Percentiles rank a stretch among this genome's conserved stretches.
These are phyloP conservation scores for Annulohypoxylon stygium DNA, from an alignment of 495 filamentous ascomycete genomes.

Conservation along the genomic window DNA sequence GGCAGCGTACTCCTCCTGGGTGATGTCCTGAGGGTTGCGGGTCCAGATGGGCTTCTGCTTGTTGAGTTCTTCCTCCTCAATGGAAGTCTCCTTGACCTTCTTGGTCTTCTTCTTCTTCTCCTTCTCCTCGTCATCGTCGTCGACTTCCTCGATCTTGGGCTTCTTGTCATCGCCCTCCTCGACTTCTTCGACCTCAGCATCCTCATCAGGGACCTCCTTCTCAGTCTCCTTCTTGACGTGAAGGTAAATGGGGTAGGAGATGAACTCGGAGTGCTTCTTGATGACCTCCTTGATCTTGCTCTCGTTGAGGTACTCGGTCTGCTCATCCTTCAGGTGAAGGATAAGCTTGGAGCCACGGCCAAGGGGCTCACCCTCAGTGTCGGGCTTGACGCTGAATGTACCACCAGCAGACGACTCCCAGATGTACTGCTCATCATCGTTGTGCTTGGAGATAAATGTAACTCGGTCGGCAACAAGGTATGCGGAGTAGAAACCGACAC, in stretches of 20 bases:
- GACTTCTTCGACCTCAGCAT: constrained; percentile 75
- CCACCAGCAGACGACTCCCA: constrained; percentile 99
- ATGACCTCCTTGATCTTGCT: constrained; percentile 99
- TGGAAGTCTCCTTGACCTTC: constrained; percentile 98
- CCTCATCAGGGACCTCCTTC: constrained; percentile 98
- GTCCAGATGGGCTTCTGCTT: constrained; percentile 99
- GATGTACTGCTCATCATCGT: constrained; percentile 99
- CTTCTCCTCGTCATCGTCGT: constrained; percentile 86
- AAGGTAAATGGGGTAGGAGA: constrained; percentile 99
- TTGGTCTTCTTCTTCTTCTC: constrained; percentile 96
- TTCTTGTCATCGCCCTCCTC: constrained; percentile 77
- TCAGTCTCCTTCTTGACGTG: constrained; percentile 99
- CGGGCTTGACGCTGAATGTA: constrained; percentile 92
- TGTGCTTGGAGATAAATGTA: constrained; percentile 96
- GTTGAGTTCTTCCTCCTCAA: constrained; percentile 99
- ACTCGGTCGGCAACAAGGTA: constrained; percentile 98
- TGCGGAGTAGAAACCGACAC: constrained; percentile 99
- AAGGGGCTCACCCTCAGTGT: constrained; percentile 90
- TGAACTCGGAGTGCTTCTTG: constrained; percentile 99
- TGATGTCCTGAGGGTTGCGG: constrained; percentile 96
- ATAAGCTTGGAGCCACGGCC: constrained; percentile 98
- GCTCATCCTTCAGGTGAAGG: constrained; percentile 99
- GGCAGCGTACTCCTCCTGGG: constrained; percentile 93
- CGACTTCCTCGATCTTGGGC: constrained; percentile 85
- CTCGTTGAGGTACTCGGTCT: constrained; percentile 98